A percentile compares a stretch with the other conserved stretches of the same genome.
Conservation (phyloP, 2,329 filamentous ascomycete species). For the Apiospora saccharicola region DNA sequence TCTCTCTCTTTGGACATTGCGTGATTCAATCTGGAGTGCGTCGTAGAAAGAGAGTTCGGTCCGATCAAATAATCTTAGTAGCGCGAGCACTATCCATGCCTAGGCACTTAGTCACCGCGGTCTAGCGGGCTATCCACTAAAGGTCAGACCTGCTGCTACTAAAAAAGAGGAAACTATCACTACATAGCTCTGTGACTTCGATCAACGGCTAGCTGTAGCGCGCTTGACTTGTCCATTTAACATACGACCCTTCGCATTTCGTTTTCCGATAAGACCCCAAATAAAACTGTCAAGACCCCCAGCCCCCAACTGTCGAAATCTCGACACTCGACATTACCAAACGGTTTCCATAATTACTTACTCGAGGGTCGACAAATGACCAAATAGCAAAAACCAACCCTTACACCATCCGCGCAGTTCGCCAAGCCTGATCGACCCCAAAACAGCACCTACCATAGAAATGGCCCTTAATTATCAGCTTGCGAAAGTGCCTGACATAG, state of each 20-base stretch:
- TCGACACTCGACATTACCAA: background rate
- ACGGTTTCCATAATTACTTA: too few species aligned
- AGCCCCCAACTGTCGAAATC: constrained; percentile 17
- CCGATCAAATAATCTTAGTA: too few species aligned
- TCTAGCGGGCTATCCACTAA: background rate
- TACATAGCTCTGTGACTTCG: too few species aligned
- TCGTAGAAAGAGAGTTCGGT: too few species aligned
- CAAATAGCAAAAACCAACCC: background rate
- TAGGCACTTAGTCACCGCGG: background rate
- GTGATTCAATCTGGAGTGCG: too few species aligned
- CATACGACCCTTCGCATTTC: background rate
- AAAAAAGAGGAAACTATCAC: too few species aligned
- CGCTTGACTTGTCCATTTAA: background rate
- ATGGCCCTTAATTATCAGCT: background rate
- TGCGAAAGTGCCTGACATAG: background rate
- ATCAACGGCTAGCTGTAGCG: background rate
- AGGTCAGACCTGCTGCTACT: too few species aligned
- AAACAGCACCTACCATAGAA: constrained; percentile 14
- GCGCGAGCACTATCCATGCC: too few species aligned
- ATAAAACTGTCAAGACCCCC: constrained; percentile 6
- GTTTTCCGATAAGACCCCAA: background rate
- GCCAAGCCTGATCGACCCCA: background rate
- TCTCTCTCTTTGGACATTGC: background rate
- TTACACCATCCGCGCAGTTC: background rate
- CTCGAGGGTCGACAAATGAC: background rate